Percentiles rank a stretch among this genome's conserved stretches.
Evolutionary conservation across 768 basidiomycete species (phyloP).

Genomic region (Dentipellis sp.): DNA sequence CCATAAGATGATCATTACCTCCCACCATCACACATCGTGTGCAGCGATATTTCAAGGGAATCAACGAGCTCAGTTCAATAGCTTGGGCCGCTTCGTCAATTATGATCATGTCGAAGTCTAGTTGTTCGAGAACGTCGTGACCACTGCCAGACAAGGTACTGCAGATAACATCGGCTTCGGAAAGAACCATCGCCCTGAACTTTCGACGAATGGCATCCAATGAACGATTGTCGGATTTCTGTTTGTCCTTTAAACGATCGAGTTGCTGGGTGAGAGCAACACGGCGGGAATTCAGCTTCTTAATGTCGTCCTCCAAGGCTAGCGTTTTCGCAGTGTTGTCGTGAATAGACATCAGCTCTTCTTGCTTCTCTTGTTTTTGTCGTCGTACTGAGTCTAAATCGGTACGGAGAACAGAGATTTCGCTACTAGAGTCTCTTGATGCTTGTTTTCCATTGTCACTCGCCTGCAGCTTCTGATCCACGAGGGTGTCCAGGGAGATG

Average conservation of each 20-base stretch:
- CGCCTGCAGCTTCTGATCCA: slow-evolving; percentile 62
- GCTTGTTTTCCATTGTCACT: slow-evolving; percentile 26
- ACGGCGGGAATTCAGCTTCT: slow-evolving; percentile 53
- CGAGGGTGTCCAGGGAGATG: slow-evolving; percentile 78
- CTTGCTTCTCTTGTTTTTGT: slow-evolving; percentile 46
- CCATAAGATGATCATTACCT: slow-evolving; percentile 29
- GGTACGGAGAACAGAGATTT: slow-evolving; percentile 48
- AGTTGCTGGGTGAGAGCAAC: slow-evolving; percentile 57
- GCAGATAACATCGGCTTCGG: slow-evolving; percentile 90
- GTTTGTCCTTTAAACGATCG: slow-evolving; percentile 74
- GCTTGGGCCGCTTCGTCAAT: slow-evolving; percentile 99
- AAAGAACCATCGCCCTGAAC: slow-evolving; percentile 64
- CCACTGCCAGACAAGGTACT: slow-evolving; percentile 90
- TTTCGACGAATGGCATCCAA: slow-evolving; percentile 74
- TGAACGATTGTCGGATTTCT: slow-evolving; percentile 72
- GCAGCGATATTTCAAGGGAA: slow-evolving; percentile 85
- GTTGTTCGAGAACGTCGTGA: slow-evolving; percentile 71
- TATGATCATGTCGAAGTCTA: slow-evolving; percentile 92
- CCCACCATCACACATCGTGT: slow-evolving; percentile 89
- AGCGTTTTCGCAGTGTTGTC: slow-evolving; percentile 46
- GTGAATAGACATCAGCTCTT: slow-evolving; percentile 45
- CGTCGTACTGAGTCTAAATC: slow-evolving; percentile 66
- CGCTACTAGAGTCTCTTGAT: slow-evolving; percentile 43
- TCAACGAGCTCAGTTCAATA: slow-evolving; percentile 89
- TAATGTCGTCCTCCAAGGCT: slow-evolving; percentile 65